Conservation (phyloP, 192 early-diverging fungal genomes). For the Coemansia erecta region DNA sequence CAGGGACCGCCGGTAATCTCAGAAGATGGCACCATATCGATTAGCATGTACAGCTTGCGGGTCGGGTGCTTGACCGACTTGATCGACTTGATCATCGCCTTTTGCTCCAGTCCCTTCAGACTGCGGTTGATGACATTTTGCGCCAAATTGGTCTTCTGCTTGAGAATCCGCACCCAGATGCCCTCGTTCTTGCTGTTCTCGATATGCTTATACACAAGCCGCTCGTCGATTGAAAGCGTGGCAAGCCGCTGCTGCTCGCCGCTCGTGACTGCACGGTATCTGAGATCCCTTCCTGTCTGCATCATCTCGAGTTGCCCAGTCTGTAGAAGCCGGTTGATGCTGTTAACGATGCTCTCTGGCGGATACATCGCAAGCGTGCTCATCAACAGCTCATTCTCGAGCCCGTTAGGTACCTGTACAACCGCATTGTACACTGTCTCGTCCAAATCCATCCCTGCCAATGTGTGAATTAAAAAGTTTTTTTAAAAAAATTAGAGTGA, state of each 20-base stretch:
- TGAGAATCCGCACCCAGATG: constrained; percentile 81
- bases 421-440: constrained; percentile 17
- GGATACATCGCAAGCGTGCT: constrained; percentile 6
- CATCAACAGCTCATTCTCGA: constrained; percentile 21
- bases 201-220: constrained; percentile 79
- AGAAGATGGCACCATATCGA: constrained; percentile 72
- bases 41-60: constrained; percentile 88
- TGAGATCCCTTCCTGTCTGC: constrained; percentile 20
- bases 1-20: constrained; percentile 91
- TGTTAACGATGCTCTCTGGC: constrained; percentile 35
- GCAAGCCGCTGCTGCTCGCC: constrained; percentile 43
- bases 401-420: constrained; percentile 13
- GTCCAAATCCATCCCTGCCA: constrained; percentile 17
- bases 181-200: constrained; percentile 77
- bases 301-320: constrained; percentile 34
- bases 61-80: constrained; percentile 91
- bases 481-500: constrained; percentile 2
- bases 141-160: constrained; percentile 75
- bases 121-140: constrained; percentile 70
- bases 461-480: background rate
- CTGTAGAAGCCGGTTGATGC: constrained; percentile 36
- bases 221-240: constrained; percentile 66
- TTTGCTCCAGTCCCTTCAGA: constrained; percentile 79
- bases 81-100: constrained; percentile 77
- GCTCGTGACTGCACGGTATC: constrained; percentile 29